These are phyloP conservation scores for Fusarium irregulare DNA, from an alignment of 2,329 filamentous ascomycete genomes.

Conservation along the genomic window DNA sequence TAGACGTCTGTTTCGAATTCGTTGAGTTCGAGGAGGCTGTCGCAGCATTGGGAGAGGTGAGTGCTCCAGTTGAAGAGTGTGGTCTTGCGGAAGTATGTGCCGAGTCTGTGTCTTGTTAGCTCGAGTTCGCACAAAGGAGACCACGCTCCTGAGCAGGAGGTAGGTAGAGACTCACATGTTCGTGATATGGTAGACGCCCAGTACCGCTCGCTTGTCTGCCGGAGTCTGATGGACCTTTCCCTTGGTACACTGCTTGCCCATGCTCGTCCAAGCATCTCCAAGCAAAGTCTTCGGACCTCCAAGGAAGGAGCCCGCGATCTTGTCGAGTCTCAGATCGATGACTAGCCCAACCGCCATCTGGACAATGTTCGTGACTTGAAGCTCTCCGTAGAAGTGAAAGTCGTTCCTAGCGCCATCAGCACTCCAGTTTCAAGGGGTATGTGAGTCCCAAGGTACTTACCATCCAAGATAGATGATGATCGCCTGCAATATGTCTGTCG, in stretches of 20 bases:
- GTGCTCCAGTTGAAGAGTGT: slow-evolving; percentile 48
- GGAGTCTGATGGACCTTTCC: slow-evolving; percentile 43
- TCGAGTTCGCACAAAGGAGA: too few relatives aligned
- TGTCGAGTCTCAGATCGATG: slow-evolving; percentile 53
- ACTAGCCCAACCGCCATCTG: slow-evolving; percentile 55
- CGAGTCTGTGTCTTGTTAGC: slow-evolving; percentile 5
- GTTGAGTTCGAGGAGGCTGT: slow-evolving; percentile 42
- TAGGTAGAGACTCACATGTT: slow-evolving; percentile 51
- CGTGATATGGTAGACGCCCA: slow-evolving; percentile 55
- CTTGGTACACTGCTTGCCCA: slow-evolving; percentile 31
- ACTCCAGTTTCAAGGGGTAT: fast-evolving
- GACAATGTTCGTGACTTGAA: slow-evolving; percentile 52
- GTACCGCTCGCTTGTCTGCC: slow-evolving; percentile 54
- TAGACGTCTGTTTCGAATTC: slow-evolving; percentile 50
- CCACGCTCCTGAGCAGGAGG: too few relatives aligned
- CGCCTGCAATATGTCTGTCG: slow-evolving; percentile 53
- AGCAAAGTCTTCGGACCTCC: slow-evolving; percentile 47
- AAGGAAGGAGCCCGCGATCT: slow-evolving; percentile 38
- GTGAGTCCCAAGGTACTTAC: slow-evolving; percentile 34
- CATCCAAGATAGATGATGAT: slow-evolving; percentile 54
- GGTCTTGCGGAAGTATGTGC: slow-evolving; percentile 47
- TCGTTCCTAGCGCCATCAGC: slow-evolving; percentile 49
- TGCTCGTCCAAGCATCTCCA: slow-evolving; percentile 48
- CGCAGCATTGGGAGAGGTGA: slow-evolving; percentile 52
- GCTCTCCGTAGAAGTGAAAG: slow-evolving; percentile 53